phyloP scores from a whole-genome alignment of 1,139 yeast species.

The Williopsis jadinii region DNA sequence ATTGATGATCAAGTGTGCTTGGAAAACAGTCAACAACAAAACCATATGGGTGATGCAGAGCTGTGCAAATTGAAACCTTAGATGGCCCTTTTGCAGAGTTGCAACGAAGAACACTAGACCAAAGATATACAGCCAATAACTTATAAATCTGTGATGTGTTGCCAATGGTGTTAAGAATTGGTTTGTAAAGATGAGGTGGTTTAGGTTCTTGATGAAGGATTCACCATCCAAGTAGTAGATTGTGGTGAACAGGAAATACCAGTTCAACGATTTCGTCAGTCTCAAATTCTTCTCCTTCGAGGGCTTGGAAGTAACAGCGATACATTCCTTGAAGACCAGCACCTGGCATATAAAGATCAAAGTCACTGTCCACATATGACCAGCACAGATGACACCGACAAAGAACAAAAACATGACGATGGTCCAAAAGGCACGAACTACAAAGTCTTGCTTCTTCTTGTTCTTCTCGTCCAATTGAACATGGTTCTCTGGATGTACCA shows the following conservation, averaged over 20 bases:
- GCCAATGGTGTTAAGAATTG: constrained; percentile 37
- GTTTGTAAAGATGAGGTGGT: constrained; percentile 37
- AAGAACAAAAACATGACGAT: constrained; percentile 81
- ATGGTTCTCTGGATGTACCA: too few relatives aligned
- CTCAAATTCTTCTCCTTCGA: constrained; percentile 81
- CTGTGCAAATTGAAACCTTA: constrained; percentile 90
- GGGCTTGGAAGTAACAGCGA: constrained; percentile 77
- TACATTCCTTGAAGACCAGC: constrained; percentile 85
- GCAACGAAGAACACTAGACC: constrained; percentile 90
- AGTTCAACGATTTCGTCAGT: constrained; percentile 75
- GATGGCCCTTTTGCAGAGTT: constrained; percentile 82
- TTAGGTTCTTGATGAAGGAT: constrained; percentile 52
- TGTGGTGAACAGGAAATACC: constrained; percentile 80
- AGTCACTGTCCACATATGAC: constrained; percentile 75
- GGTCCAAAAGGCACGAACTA: constrained; percentile 93
- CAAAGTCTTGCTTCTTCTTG: constrained; percentile 73
- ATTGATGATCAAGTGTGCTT: constrained; percentile 87
- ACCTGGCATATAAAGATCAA: constrained; percentile 70
- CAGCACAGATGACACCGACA: constrained; percentile 69
- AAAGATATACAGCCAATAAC: constrained; percentile 76
- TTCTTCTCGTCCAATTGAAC: neutral
- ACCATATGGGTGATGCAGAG: constrained; percentile 95
- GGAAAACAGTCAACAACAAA: constrained; percentile 80
- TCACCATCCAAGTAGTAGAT: constrained; percentile 88
- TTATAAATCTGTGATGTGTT: constrained; percentile 73